These are phyloP conservation scores for Eucommia ulmoides DNA, from an alignment of 257 asterid genomes.

Conservation along the genomic window DNA sequence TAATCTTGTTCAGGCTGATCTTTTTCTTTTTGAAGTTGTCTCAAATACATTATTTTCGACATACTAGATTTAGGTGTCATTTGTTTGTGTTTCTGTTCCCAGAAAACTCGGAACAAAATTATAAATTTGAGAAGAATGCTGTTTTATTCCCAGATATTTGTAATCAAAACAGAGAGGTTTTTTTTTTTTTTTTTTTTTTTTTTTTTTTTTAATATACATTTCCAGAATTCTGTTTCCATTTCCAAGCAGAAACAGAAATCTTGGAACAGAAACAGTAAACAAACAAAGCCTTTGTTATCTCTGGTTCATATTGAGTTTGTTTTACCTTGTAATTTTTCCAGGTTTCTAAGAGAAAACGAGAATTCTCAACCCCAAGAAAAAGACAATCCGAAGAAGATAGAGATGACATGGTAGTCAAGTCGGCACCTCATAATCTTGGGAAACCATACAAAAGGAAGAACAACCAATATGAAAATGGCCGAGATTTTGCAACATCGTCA, in stretches of 20 bases:
- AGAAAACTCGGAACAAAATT: no score
- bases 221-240: not conserved
- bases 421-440: slow-evolving; percentile 40
- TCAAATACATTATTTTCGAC: no score
- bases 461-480: not conserved
- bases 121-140: no score
- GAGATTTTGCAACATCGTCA: slow-evolving; percentile 18
- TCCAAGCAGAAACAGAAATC: not conserved
- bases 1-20: no score
- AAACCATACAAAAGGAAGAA: slow-evolving; percentile 8
- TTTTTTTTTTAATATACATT: not conserved
- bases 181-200: no score
- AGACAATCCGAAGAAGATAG: slow-evolving; percentile 30
- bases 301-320: not conserved
- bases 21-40: no score
- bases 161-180: no score
- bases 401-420: slow-evolving; percentile 25
- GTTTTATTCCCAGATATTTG: no score
- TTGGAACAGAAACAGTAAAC: not conserved
- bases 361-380: slow-evolving; percentile 55
- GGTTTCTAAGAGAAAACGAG: slow-evolving; percentile 47
- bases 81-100: no score
- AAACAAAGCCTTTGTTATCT: not conserved
- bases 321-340: slow-evolving; percentile 12
- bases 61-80: no score